Conservation (phyloP, 2,329 filamentous ascomycete genomes). For the Botrytis aclada region DNA sequence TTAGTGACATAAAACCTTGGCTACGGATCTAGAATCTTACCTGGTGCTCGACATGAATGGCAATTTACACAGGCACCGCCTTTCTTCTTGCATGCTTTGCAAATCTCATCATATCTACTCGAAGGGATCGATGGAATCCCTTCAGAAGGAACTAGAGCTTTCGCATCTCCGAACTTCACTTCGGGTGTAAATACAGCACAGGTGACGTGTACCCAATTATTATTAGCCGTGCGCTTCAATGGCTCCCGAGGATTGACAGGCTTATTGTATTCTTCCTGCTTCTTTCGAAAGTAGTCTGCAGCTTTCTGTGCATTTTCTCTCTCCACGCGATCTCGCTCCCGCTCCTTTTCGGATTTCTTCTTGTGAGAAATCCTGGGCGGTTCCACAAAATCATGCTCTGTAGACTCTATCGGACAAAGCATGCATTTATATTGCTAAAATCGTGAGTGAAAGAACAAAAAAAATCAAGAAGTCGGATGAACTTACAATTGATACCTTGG, state of each 20-base stretch:
- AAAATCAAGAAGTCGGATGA: slow-evolving; percentile 10
- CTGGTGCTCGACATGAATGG: slow-evolving; percentile 61
- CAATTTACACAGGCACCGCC: slow-evolving; percentile 81
- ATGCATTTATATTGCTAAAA: slow-evolving; percentile 82
- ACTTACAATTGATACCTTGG: slow-evolving; percentile 84
- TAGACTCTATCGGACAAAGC: slow-evolving; percentile 79
- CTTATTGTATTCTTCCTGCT: slow-evolving; percentile 79
- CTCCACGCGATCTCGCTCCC: slow-evolving; percentile 82
- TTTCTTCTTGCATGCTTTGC: slow-evolving; percentile 76
- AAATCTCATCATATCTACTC: slow-evolving; percentile 65
- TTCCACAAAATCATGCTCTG: slow-evolving; percentile 80
- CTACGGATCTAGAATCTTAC: slow-evolving; percentile 33
- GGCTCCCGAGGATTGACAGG: slow-evolving; percentile 83
- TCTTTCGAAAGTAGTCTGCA: slow-evolving; percentile 76
- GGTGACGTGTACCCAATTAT: slow-evolving; percentile 96
- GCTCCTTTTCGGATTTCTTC: slow-evolving; percentile 91
- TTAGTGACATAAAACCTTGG: background rate
- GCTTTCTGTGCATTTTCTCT: slow-evolving; percentile 78
- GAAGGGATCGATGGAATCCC: slow-evolving; percentile 80
- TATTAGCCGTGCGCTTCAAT: slow-evolving; percentile 88
- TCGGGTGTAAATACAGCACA: slow-evolving; percentile 92
- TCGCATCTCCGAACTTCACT: slow-evolving; percentile 85
- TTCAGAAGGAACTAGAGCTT: slow-evolving; percentile 79
- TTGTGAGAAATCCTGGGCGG: slow-evolving; percentile 73
- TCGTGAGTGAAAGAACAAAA: slow-evolving; percentile 33